These are phyloP conservation scores for Colletotrichum horii DNA, from an alignment of 2,329 filamentous ascomycete species.

Conservation along the genomic window DNA sequence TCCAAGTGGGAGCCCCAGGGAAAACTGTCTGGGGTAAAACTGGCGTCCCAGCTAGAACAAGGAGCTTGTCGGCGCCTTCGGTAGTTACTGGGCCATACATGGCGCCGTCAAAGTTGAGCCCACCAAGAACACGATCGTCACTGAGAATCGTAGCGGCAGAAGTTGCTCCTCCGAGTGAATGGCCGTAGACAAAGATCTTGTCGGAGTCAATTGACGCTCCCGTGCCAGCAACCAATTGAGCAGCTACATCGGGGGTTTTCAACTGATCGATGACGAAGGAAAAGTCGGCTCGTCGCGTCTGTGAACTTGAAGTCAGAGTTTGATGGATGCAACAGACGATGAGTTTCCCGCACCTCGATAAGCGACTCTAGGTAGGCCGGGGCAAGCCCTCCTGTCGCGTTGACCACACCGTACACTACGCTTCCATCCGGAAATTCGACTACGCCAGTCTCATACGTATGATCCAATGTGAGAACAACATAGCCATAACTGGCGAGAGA, in stretches of 20 bases:
- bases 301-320: slow-evolving; percentile 12
- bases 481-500: slow-evolving; percentile 51
- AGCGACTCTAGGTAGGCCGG: not conserved
- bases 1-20: slow-evolving; percentile 33
- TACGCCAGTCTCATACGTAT: slow-evolving; percentile 48
- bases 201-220: not conserved
- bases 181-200: slow-evolving; percentile 39
- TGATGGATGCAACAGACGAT: not conserved
- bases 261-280: slow-evolving; percentile 41
- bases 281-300: slow-evolving; percentile 40
- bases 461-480: slow-evolving; percentile 52
- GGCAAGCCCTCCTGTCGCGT: not conserved
- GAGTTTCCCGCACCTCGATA: not conserved
- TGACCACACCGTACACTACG: slow-evolving; percentile 26
- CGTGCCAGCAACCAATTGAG: not conserved
- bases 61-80: slow-evolving; percentile 30
- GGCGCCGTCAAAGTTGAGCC: slow-evolving; percentile 45
- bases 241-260: not conserved
- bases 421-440: slow-evolving; percentile 51
- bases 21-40: slow-evolving; percentile 22
- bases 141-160: slow-evolving; percentile 33
- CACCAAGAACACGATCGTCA: slow-evolving; percentile 37
- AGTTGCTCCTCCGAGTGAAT: slow-evolving; percentile 43
- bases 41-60: slow-evolving; percentile 33
- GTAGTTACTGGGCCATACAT: slow-evolving; percentile 32